A percentile compares a stretch with the other conserved stretches of the same genome.
Conservation (phyloP, 2,329 filamentous ascomycete species). For the Rhynchosporium agropyri region DNA sequence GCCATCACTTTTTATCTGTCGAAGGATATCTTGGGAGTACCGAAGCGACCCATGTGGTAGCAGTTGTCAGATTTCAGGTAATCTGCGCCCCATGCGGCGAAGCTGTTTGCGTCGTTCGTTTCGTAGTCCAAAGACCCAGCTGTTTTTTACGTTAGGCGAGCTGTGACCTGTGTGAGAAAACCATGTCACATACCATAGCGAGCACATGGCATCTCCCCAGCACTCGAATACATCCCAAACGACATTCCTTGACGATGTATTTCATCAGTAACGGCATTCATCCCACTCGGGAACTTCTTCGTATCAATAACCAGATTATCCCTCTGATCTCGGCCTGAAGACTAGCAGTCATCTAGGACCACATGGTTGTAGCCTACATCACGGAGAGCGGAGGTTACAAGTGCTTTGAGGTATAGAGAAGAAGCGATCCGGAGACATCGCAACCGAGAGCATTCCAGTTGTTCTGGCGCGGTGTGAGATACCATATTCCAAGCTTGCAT, state of each 20-base stretch:
- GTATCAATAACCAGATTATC: slow-evolving; percentile 42
- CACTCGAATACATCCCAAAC: slow-evolving; percentile 47
- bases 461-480: slow-evolving; percentile 24
- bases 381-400: slow-evolving; percentile 51
- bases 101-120: slow-evolving; percentile 52
- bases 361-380: slow-evolving; percentile 59
- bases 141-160: neutral
- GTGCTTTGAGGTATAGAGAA: slow-evolving; percentile 50
- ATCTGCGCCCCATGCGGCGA: slow-evolving; percentile 54
- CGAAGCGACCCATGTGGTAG: slow-evolving; percentile 54
- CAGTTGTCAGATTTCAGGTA: slow-evolving; percentile 59
- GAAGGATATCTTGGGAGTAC: slow-evolving; percentile 36
- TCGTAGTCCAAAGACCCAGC: slow-evolving; percentile 44
- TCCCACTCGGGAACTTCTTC: slow-evolving; percentile 47
- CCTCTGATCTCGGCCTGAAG: slow-evolving; percentile 41
- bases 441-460: slow-evolving; percentile 55
- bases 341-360: slow-evolving; percentile 56
- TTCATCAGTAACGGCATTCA: slow-evolving; percentile 46
- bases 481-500: neutral
- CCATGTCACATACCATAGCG: slow-evolving; percentile 30
- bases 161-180: neutral
- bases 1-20: slow-evolving; percentile 41
- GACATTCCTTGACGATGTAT: slow-evolving; percentile 46
- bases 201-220: slow-evolving; percentile 41
- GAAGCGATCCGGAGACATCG: slow-evolving; percentile 51